Percentiles rank a stretch among this genome's conserved stretches.
Conservation (phyloP, 1,284 basidiomycete genomes). For the Boletus putidus region DNA sequence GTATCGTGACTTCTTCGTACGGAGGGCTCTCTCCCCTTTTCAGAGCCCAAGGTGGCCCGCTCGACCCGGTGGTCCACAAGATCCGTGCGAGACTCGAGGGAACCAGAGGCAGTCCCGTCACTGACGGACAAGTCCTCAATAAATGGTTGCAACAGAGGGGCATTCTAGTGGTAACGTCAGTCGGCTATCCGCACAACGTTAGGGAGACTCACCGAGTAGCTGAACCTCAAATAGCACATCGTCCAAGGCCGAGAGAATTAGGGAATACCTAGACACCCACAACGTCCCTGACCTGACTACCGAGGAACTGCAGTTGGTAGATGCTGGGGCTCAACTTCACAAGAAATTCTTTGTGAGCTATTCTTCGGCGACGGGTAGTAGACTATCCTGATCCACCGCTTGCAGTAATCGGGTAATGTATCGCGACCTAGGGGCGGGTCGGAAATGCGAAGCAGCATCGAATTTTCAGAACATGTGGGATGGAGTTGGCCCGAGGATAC, state of each 20-base stretch:
- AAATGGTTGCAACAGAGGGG: conserved; percentile 59
- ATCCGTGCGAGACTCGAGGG: conserved; percentile 50
- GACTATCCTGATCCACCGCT: neutral
- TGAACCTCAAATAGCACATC: conserved; percentile 49
- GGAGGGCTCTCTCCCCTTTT: conserved; percentile 58
- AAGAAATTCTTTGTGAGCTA: conserved; percentile 34
- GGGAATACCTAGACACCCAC: conserved; percentile 57
- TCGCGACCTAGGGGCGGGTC: neutral
- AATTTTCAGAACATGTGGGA: neutral
- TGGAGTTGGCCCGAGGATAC: neutral
- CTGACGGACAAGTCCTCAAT: conserved; percentile 51
- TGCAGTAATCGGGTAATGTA: neutral
- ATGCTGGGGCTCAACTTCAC: conserved; percentile 58
- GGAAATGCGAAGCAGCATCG: neutral
- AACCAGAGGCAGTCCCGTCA: conserved; percentile 45
- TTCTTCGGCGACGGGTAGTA: neutral
- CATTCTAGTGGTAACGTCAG: conserved; percentile 61
- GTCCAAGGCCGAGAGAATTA: conserved; percentile 61
- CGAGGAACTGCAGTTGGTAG: conserved; percentile 61
- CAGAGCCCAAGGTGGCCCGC: conserved; percentile 48
- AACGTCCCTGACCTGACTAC: conserved; percentile 54
- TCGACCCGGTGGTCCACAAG: conserved; percentile 38
- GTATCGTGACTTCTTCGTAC: conserved; percentile 67
- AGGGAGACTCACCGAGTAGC: neutral
- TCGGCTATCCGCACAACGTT: conserved; percentile 22